Evolutionary conservation across 2,329 filamentous ascomycete genomes (phyloP).

Genomic region (Capronia epimyces): DNA sequence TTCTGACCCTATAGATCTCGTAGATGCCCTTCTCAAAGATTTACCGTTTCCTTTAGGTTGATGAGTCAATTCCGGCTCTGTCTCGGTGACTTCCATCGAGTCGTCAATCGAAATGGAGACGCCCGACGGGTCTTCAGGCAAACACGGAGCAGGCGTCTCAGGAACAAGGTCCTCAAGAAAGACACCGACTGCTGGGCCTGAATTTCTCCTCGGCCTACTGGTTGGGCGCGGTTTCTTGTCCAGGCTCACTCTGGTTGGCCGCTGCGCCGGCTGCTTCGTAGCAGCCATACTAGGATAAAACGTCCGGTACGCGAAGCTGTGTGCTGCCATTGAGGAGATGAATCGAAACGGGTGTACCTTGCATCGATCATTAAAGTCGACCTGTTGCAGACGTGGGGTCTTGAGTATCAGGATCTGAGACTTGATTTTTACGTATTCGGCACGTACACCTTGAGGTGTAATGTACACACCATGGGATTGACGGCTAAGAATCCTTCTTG

Average conservation of each 20-base stretch:
- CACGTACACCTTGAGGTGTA: slow-evolving; percentile 31
- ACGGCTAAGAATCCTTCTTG: slow-evolving; percentile 20
- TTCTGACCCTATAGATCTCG: neutral
- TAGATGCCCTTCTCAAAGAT: neutral
- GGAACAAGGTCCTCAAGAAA: slow-evolving; percentile 7
- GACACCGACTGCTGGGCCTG: slow-evolving; percentile 8
- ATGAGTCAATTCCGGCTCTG: neutral
- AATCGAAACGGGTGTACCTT: slow-evolving; percentile 16
- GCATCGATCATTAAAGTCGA: slow-evolving; percentile 27
- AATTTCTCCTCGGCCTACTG: neutral
- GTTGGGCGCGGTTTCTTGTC: neutral
- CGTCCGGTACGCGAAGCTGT: slow-evolving; percentile 18
- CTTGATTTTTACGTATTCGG: slow-evolving; percentile 1
- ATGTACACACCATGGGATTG: slow-evolving; percentile 37
- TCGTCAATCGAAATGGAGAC: neutral
- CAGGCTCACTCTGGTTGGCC: neutral
- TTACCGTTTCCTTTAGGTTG: neutral
- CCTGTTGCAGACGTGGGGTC: slow-evolving; percentile 20
- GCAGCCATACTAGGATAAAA: slow-evolving; percentile 6
- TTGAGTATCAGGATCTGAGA: slow-evolving; percentile 24
- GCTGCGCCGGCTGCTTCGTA: neutral
- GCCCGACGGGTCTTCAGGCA: neutral
- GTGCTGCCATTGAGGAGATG: slow-evolving; percentile 25
- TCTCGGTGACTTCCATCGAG: slow-evolving; percentile 5
- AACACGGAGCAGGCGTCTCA: neutral